Conservation (phyloP, 192 early-diverging fungal genomes). For the Gamsiella multidivaricata region DNA sequence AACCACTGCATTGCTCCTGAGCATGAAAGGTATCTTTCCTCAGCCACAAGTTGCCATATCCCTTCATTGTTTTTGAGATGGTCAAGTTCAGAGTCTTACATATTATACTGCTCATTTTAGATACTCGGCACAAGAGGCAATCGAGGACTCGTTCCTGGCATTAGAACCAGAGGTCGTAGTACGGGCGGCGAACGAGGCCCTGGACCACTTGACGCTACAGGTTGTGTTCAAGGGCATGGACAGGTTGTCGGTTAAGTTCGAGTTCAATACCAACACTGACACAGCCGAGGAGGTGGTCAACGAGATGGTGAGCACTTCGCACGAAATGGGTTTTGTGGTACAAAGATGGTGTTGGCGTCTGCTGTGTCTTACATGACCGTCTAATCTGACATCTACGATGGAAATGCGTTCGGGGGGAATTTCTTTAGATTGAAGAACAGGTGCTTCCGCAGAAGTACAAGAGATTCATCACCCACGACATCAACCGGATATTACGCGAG, state of each 20-base stretch:
- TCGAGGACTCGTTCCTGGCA: constrained; percentile 78
- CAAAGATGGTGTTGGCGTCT: too few species aligned
- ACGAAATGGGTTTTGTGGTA: not conserved
- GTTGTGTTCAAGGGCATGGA: constrained; percentile 86
- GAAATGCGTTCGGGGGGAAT: too few species aligned
- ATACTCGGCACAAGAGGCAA: constrained; percentile 73
- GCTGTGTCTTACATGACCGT: too few species aligned
- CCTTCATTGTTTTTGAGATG: too few species aligned
- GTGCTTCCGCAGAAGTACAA: constrained; percentile 81
- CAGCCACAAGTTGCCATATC: too few species aligned
- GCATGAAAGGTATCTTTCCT: constrained; percentile 72
- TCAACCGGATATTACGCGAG: constrained; percentile 84
- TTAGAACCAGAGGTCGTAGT: constrained; percentile 82
- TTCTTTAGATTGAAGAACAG: constrained; percentile 79
- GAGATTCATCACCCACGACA: constrained; percentile 82
- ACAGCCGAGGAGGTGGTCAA: constrained; percentile 84
- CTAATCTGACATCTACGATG: too few species aligned
- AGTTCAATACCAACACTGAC: constrained; percentile 83
- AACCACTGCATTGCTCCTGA: constrained; percentile 73
- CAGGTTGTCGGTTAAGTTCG: constrained; percentile 84
- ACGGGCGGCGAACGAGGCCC: constrained; percentile 66
- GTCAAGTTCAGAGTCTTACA: too few species aligned
- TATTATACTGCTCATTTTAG: too few species aligned
- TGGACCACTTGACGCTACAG: constrained; percentile 74
- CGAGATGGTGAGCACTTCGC: constrained; percentile 75